A percentile compares a stretch with the other conserved stretches of the same genome.
These are phyloP conservation scores for Pleurotus djamor DNA, from an alignment of 768 basidiomycete genomes.

Conservation along the genomic window DNA sequence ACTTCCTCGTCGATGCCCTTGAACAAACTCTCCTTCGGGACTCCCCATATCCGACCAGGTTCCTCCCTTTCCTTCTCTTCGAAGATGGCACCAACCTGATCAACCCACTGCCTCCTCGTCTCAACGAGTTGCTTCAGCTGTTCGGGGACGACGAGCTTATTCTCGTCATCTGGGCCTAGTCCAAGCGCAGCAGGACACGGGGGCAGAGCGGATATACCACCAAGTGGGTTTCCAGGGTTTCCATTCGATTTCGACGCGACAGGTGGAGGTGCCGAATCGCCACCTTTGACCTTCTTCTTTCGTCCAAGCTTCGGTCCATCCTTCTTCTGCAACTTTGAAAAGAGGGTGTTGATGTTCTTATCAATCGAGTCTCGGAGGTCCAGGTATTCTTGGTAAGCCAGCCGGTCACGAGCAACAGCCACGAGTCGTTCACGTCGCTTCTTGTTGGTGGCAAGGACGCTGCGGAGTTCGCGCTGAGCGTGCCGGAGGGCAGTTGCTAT, in stretches of 20 bases:
- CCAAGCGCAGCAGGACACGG: constrained; percentile 75
- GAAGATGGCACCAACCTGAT: constrained; percentile 72
- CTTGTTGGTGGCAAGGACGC: constrained; percentile 81
- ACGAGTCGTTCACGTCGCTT: constrained; percentile 73
- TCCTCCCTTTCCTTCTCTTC: constrained; percentile 64
- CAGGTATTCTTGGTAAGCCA: constrained; percentile 91
- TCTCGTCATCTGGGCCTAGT: constrained; percentile 65
- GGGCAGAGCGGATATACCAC: constrained; percentile 33
- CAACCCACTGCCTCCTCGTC: constrained; percentile 78
- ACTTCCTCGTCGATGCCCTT: constrained; percentile 72
- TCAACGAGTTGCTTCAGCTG: constrained; percentile 71
- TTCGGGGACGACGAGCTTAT: constrained; percentile 60
- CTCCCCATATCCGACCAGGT: constrained; percentile 75
- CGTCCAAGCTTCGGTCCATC: constrained; percentile 73
- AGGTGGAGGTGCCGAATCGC: constrained; percentile 21
- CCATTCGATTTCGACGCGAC: constrained; percentile 23
- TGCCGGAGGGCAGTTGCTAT: constrained; percentile 88
- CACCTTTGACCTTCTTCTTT: constrained; percentile 64
- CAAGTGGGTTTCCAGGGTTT: constrained; percentile 21
- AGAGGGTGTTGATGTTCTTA: constrained; percentile 73
- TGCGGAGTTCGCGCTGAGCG: constrained; percentile 78
- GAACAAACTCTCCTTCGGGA: constrained; percentile 75
- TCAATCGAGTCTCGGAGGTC: constrained; percentile 85
- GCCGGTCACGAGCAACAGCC: constrained; percentile 77
- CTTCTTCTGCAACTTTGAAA: constrained; percentile 81